phyloP scores from a whole-genome alignment of 805 yeast genomes.

The Scheffersomyces ergatensis region DNA sequence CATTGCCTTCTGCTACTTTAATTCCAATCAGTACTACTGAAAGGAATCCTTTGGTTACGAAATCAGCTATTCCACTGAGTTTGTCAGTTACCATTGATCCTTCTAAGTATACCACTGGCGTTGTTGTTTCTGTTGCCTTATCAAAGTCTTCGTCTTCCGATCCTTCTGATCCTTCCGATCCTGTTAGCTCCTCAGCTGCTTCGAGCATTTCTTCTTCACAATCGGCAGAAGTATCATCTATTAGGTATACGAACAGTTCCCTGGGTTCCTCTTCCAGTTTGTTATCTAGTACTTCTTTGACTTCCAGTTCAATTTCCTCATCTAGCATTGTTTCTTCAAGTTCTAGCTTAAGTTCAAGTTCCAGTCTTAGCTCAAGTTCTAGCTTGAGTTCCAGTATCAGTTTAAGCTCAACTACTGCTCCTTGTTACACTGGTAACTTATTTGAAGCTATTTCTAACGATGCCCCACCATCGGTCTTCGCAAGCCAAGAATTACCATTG shows the following conservation, averaged over 20 bases:
- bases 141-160: not conserved
- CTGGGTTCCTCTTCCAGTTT: not conserved
- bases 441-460: conserved; percentile 44
- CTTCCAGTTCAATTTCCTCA: conserved; percentile 1
- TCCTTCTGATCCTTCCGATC: not conserved
- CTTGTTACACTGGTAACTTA: conserved; percentile 35
- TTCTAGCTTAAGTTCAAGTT: conserved; percentile 2
- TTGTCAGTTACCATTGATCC: conserved; percentile 21
- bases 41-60: conserved; percentile 27
- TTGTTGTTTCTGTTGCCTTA: conserved; percentile 1
- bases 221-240: not conserved
- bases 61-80: conserved; percentile 19
- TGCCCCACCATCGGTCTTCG: conserved; percentile 38
- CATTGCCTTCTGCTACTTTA: conserved; percentile 15
- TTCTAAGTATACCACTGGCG: conserved; percentile 1
- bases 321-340: conserved; percentile 5
- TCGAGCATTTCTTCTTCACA: not conserved
- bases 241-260: not conserved
- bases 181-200: no score
- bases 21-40: conserved; percentile 19
- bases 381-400: conserved; percentile 4
- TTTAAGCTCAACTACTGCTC: conserved; percentile 1
- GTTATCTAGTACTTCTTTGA: not conserved
- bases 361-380: conserved; percentile 5
- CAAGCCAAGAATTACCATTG: conserved; percentile 44